Evolutionary conservation across 1,139 yeast species (phyloP).

Genomic region (Debaryomycetaceae sp.): DNA sequence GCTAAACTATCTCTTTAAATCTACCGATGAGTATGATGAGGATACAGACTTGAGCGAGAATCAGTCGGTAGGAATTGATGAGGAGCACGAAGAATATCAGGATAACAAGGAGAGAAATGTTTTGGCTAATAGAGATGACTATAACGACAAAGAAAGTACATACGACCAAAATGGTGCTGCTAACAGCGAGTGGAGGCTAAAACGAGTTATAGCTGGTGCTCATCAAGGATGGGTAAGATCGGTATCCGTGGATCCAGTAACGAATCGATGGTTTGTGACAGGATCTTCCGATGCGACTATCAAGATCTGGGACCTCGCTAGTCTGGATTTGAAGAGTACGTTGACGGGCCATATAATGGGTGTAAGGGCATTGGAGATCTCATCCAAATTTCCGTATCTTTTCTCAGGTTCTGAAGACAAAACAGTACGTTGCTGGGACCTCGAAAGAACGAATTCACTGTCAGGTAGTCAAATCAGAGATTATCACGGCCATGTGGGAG

Average conservation of each 20-base stretch:
- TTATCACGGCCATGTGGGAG: conserved; percentile 92
- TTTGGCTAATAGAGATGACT: background rate
- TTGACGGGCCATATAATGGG: conserved; percentile 91
- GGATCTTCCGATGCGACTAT: conserved; percentile 89
- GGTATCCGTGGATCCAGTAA: conserved; percentile 71
- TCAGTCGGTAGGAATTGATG: background rate
- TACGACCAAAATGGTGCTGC: background rate
- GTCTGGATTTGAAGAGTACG: conserved; percentile 66
- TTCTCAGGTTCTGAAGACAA: conserved; percentile 95
- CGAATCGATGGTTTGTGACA: conserved; percentile 86
- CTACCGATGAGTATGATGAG: conserved; percentile 4
- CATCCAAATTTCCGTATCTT: conserved; percentile 77
- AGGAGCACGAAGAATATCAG: background rate
- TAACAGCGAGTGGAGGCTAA: conserved; percentile 53
- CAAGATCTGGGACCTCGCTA: conserved; percentile 87
- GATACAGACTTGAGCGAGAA: background rate
- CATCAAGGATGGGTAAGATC: conserved; percentile 93
- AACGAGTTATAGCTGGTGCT: conserved; percentile 73
- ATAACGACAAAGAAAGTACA: background rate
- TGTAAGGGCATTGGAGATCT: conserved; percentile 72
- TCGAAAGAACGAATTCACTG: conserved; percentile 72
- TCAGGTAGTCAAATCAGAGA: conserved; percentile 62
- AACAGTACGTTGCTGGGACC: conserved; percentile 94
- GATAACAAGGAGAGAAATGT: background rate
- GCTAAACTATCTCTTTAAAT: conserved; percentile 19